Evolutionary conservation across 148 eudicot genomes (phyloP).

Genomic region (Silene conica): DNA sequence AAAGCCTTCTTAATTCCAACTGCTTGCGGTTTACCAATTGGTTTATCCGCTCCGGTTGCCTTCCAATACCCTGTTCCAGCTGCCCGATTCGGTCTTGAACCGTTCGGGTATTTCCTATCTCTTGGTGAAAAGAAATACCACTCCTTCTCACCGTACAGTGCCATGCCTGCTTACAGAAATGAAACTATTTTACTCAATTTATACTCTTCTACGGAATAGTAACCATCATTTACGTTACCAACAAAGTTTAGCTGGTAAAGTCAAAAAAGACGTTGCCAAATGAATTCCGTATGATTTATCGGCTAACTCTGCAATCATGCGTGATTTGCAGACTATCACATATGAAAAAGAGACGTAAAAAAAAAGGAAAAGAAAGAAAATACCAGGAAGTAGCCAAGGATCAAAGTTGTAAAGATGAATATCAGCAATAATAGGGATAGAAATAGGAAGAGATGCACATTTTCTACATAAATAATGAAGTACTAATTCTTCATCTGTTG

Average conservation of each 20-base stretch:
- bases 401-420: no score
- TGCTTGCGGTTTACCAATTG: slow-evolving; percentile 45
- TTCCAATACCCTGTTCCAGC: slow-evolving; percentile 67
- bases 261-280: no score
- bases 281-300: no score
- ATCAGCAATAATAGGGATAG: no score
- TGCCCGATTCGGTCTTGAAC: slow-evolving; percentile 56
- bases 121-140: slow-evolving; percentile 63
- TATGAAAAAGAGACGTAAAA: no score
- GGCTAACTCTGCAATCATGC: no score
- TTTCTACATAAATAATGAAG: slow-evolving; percentile 48
- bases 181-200: background rate
- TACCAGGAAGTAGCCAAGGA: no score
- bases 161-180: slow-evolving; percentile 29
- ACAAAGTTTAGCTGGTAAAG: no score
- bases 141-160: slow-evolving; percentile 49
- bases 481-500: slow-evolving; percentile 22
- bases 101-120: slow-evolving; percentile 59
- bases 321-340: no score
- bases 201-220: no score
- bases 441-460: slow-evolving; percentile 25
- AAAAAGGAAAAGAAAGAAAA: no score
- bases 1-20: slow-evolving; percentile 51
- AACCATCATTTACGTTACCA: no score
- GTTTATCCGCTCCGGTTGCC: slow-evolving; percentile 58